Conservation (phyloP, 225 moss, liverwort and hornwort species). For the Anthoceros angustus region DNA sequence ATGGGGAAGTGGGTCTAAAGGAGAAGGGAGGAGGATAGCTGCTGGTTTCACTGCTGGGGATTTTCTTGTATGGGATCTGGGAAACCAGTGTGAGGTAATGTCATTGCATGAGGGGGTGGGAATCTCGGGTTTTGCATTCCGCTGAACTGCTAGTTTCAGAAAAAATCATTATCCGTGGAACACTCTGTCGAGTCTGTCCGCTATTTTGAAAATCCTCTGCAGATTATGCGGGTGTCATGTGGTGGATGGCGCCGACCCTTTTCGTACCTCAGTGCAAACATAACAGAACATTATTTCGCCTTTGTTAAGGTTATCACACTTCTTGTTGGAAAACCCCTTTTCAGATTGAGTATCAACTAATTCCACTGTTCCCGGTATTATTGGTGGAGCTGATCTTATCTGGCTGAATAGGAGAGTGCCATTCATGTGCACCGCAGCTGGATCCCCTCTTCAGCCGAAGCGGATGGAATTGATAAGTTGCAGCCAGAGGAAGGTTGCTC, state of each 20-base stretch:
- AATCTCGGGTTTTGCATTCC: slow-evolving; percentile 3
- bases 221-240: slow-evolving; percentile 75
- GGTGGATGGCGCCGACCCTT: slow-evolving; percentile 98
- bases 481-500: background rate
- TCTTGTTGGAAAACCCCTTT: background rate
- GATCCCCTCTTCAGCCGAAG: slow-evolving; percentile 15
- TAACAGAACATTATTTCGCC: slow-evolving; percentile 62
- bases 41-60: slow-evolving; percentile 75
- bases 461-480: slow-evolving; percentile 7
- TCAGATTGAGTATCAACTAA: background rate
- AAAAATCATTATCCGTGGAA: no score
- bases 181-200: slow-evolving; percentile 5
- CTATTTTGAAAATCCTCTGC: slow-evolving; percentile 15
- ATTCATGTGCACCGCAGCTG: slow-evolving; percentile 60
- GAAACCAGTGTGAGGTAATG: slow-evolving; percentile 59
- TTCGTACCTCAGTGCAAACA: slow-evolving; percentile 55
- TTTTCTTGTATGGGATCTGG: slow-evolving; percentile 80
- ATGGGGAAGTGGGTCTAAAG: slow-evolving; percentile 17
- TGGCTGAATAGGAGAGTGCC: slow-evolving; percentile 44
- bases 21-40: slow-evolving; percentile 43
- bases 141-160: background rate
- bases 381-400: slow-evolving; percentile 7
- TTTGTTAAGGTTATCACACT: slow-evolving; percentile 51
- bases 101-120: background rate
- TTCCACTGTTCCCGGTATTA: slow-evolving; percentile 4